Evolutionary conservation across 225 moss, liverwort and hornwort genomes (phyloP), one percentile per base, ranked within the genome.

Genomic region (Marchantia polymorpha): DNA sequence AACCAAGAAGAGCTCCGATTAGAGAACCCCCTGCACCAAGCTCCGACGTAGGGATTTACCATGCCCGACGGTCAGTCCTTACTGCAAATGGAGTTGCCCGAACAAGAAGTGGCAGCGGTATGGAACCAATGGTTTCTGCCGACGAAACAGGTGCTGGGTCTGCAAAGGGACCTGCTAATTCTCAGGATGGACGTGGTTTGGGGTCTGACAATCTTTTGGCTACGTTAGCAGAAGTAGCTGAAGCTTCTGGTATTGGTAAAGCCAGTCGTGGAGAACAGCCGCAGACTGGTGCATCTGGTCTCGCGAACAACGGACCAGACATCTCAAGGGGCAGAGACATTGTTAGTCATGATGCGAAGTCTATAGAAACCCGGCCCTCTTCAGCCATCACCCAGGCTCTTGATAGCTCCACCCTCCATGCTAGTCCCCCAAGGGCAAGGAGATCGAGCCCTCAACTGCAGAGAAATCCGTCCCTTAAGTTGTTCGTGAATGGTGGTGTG

Each of bases 181-280:
- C 81, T 15, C 66, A 83, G 46, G 82, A 78, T 39, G 85, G 80
- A 23, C 82, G 80, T 31, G 74, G 58, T 26, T 69, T 76, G 63
- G 59, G 9, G 7, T 7, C 70, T 25, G 91, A 90, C 17, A 92
- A 88, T 55, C 87, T 91, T 0, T 81, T 99, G 79, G 92, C 91
- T 75, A 93, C 94, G 15, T 85, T 99, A 67, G 94, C 94, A 67
- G 94, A 94, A 83, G 94, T 91, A 30, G 94, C 96, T 22, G 91
- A 86, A 26, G 89, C 89, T 69, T 77, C 87, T 10, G 74, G 82
- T 77, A 68, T 69, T 71, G 81, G 75, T 69, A 79, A 76, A 64
- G 77, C 85, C 46, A 83, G 64, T 78, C 81, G 83, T 20, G 80
- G 80, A 75, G 83, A 78, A 65, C 81, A 78, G 39, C 76, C 79